Evolutionary conservation across 2,329 filamentous ascomycete genomes (phyloP).

Genomic region (Pyrenophora teres): DNA sequence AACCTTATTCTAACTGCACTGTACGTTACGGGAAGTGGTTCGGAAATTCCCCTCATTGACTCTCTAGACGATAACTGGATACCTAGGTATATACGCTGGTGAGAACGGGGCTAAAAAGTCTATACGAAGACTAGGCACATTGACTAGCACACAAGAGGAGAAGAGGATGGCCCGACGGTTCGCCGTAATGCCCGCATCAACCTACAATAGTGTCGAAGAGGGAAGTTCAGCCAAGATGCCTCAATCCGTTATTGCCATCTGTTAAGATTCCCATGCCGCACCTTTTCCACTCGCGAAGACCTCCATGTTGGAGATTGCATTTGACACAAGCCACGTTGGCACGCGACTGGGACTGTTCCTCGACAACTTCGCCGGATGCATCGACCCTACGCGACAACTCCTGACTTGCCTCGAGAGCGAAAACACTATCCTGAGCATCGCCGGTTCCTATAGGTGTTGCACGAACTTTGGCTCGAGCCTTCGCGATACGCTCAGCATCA

Average conservation of each 20-base stretch:
- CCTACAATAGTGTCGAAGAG: slow-evolving; percentile 7
- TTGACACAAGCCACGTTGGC: slow-evolving; percentile 8
- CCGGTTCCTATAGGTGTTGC: slow-evolving; percentile 3
- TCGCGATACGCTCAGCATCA: slow-evolving; percentile 18
- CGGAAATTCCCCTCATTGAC: slow-evolving; percentile 15
- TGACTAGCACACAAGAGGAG: slow-evolving; percentile 11
- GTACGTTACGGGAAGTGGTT: slow-evolving; percentile 6
- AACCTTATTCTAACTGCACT: slow-evolving; percentile 14
- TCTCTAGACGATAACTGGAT: slow-evolving; percentile 22
- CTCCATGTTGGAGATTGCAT: slow-evolving; percentile 8
- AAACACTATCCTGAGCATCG: not conserved
- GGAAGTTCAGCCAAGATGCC: not conserved
- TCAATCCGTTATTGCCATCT: not conserved
- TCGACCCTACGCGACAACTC: not conserved
- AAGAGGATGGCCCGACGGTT: slow-evolving; percentile 24
- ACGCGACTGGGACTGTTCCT: not conserved
- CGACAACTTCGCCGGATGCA: not conserved
- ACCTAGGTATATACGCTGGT: slow-evolving; percentile 27
- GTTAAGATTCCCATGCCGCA: slow-evolving; percentile 4
- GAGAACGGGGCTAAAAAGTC: slow-evolving; percentile 24
- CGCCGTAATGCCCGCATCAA: slow-evolving; percentile 18
- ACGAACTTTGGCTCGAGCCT: slow-evolving; percentile 20
- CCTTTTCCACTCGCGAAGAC: slow-evolving; percentile 11
- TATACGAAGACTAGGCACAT: not conserved
- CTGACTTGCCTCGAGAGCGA: not conserved